Conservation (phyloP, 2,329 filamentous ascomycete species). For the Sclerotinia minor region DNA sequence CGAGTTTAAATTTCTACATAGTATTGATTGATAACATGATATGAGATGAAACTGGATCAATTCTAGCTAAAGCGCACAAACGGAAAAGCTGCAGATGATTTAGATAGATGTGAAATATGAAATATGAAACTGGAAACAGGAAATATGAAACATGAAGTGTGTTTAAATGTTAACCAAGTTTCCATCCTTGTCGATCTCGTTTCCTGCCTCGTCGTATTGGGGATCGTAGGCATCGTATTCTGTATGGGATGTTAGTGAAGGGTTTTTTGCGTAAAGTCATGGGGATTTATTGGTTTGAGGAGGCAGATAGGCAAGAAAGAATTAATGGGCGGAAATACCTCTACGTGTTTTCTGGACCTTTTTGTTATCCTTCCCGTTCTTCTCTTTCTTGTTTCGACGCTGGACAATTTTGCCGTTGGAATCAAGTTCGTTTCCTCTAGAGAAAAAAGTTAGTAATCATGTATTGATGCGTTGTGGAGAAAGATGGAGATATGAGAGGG, state of each 20-base stretch:
- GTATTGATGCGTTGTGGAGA: neutral
- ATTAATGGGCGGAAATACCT: neutral
- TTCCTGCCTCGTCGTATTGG: conserved; percentile 12
- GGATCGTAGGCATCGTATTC: neutral
- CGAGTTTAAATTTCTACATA: no score
- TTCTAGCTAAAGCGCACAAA: no score
- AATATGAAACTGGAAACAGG: no score
- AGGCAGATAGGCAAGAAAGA: neutral
- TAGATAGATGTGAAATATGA: no score
- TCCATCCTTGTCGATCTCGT: conserved; percentile 19
- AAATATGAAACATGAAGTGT: neutral
- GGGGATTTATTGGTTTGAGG: neutral
- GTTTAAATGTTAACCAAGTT: neutral
- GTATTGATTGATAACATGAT: no score
- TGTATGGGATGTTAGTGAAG: neutral
- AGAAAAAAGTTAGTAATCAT: neutral
- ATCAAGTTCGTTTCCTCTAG: neutral
- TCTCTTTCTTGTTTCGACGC: neutral
- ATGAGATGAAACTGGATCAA: no score
- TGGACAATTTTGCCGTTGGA: neutral
- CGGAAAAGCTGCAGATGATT: no score
- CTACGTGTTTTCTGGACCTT: neutral
- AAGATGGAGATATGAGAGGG: no score
- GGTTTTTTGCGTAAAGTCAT: no score
- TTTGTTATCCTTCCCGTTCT: neutral